Percentiles rank a stretch among this genome's conserved stretches.
Conservation (phyloP, 2,329 filamentous ascomycete species). For the Phaeosphaeriaceae sp. region DNA sequence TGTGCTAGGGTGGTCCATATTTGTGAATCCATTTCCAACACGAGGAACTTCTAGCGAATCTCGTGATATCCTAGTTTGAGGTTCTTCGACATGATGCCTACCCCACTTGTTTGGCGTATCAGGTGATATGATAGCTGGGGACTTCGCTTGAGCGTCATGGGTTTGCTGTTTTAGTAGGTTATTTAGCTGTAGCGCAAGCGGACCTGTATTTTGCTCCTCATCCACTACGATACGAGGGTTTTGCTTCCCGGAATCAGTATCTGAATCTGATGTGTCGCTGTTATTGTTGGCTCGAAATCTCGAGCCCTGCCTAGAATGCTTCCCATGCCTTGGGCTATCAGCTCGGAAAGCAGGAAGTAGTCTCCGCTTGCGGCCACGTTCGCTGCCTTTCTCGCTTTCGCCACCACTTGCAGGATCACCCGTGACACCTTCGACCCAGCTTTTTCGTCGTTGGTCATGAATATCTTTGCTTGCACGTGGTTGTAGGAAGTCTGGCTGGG, state of each 20-base stretch:
- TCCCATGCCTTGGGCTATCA: conserved; percentile 40
- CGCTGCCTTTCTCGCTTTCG: conserved; percentile 45
- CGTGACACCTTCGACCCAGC: conserved; percentile 41
- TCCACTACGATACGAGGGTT: conserved; percentile 59
- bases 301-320: conserved; percentile 38
- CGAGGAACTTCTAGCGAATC: conserved; percentile 34
- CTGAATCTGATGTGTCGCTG: conserved; percentile 44
- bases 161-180: conserved; percentile 53
- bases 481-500: conserved; percentile 35
- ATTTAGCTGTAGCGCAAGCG: conserved; percentile 54
- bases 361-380: conserved; percentile 46
- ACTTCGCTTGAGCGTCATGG: conserved; percentile 41
- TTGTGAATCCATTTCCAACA: conserved; percentile 25
- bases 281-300: conserved; percentile 34
- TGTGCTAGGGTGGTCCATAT: conserved; percentile 19
- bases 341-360: conserved; percentile 40
- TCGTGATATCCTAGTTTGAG: conserved; percentile 21
- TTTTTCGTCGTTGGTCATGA: conserved; percentile 39
- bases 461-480: conserved; percentile 45
- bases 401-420: conserved; percentile 42
- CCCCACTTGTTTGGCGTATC: conserved; percentile 53
- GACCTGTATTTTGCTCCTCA: conserved; percentile 53
- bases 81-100: conserved; percentile 26
- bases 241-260: conserved; percentile 58
- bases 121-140: conserved; percentile 50